Evolutionary conservation across 441 rosid genomes (phyloP).

Genomic region (Croton laevigatus): DNA sequence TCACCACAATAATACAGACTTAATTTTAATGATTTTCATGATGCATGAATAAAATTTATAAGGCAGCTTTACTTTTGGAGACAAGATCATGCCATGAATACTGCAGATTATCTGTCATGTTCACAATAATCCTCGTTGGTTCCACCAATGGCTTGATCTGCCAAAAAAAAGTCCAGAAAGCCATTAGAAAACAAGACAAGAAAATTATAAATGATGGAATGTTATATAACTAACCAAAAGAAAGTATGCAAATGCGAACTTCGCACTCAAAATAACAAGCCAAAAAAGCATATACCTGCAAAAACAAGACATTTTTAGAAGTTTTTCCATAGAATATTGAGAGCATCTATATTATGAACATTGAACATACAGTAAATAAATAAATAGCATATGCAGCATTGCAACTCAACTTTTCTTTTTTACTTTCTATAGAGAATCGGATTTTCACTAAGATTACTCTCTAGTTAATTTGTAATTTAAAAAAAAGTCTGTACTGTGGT

Average conservation of each 20-base stretch:
- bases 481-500: too few species aligned
- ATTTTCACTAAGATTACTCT: too few species aligned
- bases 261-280: slow-evolving; percentile 76
- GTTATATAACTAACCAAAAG: slow-evolving; percentile 58
- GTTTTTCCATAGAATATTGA: slow-evolving; percentile 4
- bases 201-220: background rate
- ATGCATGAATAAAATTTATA: background rate
- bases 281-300: slow-evolving; percentile 95
- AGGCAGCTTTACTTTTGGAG: slow-evolving; percentile 58
- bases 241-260: slow-evolving; percentile 94
- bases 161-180: slow-evolving; percentile 24
- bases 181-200: slow-evolving; percentile 12
- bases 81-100: slow-evolving; percentile 99
- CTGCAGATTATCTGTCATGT: slow-evolving; percentile 38
- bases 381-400: background rate
- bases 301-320: background rate
- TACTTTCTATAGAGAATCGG: too few species aligned
- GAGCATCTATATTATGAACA: background rate
- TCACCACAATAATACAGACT: background rate
- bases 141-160: slow-evolving; percentile 89
- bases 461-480: too few species aligned
- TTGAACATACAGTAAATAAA: background rate
- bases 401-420: background rate
- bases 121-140: slow-evolving; percentile 66
- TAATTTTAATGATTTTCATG: background rate